phyloP scores from a whole-genome alignment of 2,329 filamentous ascomycete species.

The Aureobasidium sp. region DNA sequence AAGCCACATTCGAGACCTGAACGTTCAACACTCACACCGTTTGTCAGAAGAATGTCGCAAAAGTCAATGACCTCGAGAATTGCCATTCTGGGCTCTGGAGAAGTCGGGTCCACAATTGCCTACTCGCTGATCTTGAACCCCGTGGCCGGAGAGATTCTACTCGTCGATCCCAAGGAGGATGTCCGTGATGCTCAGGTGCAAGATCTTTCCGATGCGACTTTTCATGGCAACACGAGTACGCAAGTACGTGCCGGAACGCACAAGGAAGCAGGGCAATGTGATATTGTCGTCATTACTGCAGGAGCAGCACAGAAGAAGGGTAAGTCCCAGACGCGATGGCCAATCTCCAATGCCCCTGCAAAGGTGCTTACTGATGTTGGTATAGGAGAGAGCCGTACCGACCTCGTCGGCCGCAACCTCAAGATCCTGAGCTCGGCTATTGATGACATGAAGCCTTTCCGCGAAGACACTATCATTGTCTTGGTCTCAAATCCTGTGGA shows the following conservation, averaged over 20 bases:
- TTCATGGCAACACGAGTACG: slow-evolving; percentile 37
- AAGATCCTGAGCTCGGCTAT: slow-evolving; percentile 44
- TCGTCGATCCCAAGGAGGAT: slow-evolving; percentile 45
- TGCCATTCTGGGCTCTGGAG: slow-evolving; percentile 46
- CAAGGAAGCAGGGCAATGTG: slow-evolving; percentile 46
- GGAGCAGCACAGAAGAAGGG: slow-evolving; percentile 46
- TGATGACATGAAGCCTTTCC: slow-evolving; percentile 43
- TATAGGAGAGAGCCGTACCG: slow-evolving; percentile 37
- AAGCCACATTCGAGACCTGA: not conserved
- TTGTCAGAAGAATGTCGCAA: slow-evolving; percentile 4
- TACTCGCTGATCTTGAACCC: slow-evolving; percentile 46
- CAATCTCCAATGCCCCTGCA: not conserved
- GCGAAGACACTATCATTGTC: slow-evolving; percentile 42
- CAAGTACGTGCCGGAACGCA: slow-evolving; percentile 40
- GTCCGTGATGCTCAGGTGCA: slow-evolving; percentile 44
- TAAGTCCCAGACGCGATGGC: not conserved
- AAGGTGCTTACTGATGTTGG: not conserved
- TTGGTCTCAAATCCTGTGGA: slow-evolving; percentile 52
- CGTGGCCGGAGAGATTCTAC: slow-evolving; percentile 46
- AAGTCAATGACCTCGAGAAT: slow-evolving; percentile 26
- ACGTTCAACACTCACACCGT: not conserved
- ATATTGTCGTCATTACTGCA: slow-evolving; percentile 50
- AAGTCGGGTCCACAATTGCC: slow-evolving; percentile 46
- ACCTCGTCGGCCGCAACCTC: slow-evolving; percentile 43
- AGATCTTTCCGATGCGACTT: slow-evolving; percentile 48